A percentile compares a stretch with the other conserved stretches of the same genome.
phyloP scores from a whole-genome alignment of 371 early-diverging fungal species.

The Lichtheimia ramosa region DNA sequence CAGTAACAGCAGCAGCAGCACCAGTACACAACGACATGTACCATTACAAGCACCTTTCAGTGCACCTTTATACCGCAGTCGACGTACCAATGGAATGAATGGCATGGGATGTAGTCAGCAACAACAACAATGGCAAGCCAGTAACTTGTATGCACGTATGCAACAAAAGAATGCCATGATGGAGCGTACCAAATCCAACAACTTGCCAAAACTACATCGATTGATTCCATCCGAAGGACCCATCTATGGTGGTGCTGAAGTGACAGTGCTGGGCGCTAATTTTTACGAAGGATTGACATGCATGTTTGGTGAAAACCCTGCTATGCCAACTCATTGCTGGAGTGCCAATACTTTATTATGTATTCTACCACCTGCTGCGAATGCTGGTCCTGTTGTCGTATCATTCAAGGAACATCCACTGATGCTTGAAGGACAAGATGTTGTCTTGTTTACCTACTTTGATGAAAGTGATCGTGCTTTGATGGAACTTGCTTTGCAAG shows the following conservation, averaged over 20 bases:
- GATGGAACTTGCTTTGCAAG: slow-evolving; percentile 76
- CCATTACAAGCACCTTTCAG: slow-evolving; percentile 10
- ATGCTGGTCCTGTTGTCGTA: slow-evolving; percentile 72
- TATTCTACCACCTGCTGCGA: slow-evolving; percentile 67
- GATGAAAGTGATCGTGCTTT: slow-evolving; percentile 76
- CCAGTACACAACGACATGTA: too few relatives aligned
- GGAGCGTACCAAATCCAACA: slow-evolving; percentile 23
- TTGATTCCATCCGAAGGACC: slow-evolving; percentile 73
- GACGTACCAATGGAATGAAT: slow-evolving; percentile 6
- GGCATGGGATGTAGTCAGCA: slow-evolving; percentile 7
- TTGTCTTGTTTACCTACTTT: slow-evolving; percentile 54
- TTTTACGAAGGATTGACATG: slow-evolving; percentile 68
- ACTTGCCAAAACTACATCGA: slow-evolving; percentile 46
- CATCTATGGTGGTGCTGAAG: slow-evolving; percentile 70
- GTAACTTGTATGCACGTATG: slow-evolving; percentile 36
- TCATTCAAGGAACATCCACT: slow-evolving; percentile 57
- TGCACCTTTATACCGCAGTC: background rate
- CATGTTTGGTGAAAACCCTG: slow-evolving; percentile 67
- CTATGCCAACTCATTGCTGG: slow-evolving; percentile 65
- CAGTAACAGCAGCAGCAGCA: too few relatives aligned
- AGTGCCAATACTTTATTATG: slow-evolving; percentile 67
- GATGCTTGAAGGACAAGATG: slow-evolving; percentile 52
- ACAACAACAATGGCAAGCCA: slow-evolving; percentile 24
- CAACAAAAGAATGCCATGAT: slow-evolving; percentile 24
- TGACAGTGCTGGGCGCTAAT: slow-evolving; percentile 69